Conservation (phyloP, 108 stramenopile species). For the Nitzschia putrida region DNA sequence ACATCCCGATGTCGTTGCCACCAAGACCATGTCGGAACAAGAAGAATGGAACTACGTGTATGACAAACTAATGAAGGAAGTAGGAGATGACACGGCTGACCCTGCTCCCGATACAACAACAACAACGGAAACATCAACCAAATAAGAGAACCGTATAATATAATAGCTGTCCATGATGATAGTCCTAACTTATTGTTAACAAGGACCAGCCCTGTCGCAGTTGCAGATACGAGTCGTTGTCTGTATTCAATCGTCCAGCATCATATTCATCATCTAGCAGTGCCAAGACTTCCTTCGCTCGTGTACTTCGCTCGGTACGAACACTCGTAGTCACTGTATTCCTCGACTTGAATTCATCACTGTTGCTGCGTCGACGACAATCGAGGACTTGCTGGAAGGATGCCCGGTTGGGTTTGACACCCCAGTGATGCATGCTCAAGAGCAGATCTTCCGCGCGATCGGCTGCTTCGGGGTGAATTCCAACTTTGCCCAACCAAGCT, state of each 20-base stretch:
- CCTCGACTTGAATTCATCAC: neutral
- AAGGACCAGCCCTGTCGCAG: slow-evolving; percentile 10
- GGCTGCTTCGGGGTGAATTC: slow-evolving; percentile 15
- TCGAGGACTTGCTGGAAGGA: slow-evolving; percentile 33
- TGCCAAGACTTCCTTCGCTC: slow-evolving; percentile 22
- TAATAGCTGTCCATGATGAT: no score
- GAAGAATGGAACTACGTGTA: slow-evolving; percentile 68
- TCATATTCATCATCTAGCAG: slow-evolving; percentile 26
- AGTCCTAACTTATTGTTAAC: neutral
- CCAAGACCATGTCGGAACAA: slow-evolving; percentile 71
- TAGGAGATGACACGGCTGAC: slow-evolving; percentile 26
- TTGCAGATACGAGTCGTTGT: slow-evolving; percentile 4
- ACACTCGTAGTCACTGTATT: no score
- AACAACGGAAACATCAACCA: no score
- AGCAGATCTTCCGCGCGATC: slow-evolving; percentile 29
- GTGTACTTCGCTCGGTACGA: neutral
- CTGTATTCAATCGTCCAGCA: neutral
- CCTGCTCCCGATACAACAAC: neutral
- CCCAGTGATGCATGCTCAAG: slow-evolving; percentile 19
- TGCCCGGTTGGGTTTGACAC: slow-evolving; percentile 25
- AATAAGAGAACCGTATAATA: no score
- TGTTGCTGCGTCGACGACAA: slow-evolving; percentile 10
- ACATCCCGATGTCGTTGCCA: slow-evolving; percentile 51
- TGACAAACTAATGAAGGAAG: slow-evolving; percentile 50
- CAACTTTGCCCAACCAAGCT: slow-evolving; percentile 29